These are phyloP conservation scores for Tetrapisispora pingtungensis DNA, from an alignment of 805 yeast genomes.

Conservation along the genomic window DNA sequence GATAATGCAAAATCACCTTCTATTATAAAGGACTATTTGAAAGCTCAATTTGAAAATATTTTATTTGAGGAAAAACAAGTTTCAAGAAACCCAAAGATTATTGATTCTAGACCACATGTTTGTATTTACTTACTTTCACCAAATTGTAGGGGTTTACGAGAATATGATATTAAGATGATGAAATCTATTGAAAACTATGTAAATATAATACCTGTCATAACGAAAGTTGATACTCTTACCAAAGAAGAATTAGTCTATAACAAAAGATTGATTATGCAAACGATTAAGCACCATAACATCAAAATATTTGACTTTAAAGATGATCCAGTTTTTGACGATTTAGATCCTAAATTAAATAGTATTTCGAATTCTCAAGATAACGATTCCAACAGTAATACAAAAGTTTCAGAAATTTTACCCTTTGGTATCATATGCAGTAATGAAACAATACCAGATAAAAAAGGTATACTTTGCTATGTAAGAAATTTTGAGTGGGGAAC, in stretches of 20 bases:
- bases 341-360: slow-evolving; percentile 14
- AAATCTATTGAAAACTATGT: slow-evolving; percentile 57
- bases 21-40: slow-evolving; percentile 50
- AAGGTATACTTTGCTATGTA: slow-evolving; percentile 31
- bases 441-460: slow-evolving; percentile 13
- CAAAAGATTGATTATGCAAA: slow-evolving; percentile 43
- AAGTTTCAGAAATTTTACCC: slow-evolving; percentile 38
- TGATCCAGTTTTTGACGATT: slow-evolving; percentile 32
- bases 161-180: slow-evolving; percentile 58
- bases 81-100: slow-evolving; percentile 56
- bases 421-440: slow-evolving; percentile 60
- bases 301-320: slow-evolving; percentile 65
- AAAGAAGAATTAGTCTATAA: slow-evolving; percentile 48
- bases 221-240: slow-evolving; percentile 73
- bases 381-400: not conserved
- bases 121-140: slow-evolving; percentile 67
- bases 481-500: slow-evolving; percentile 62
- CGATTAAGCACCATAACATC: slow-evolving; percentile 42
- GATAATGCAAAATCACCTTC: slow-evolving; percentile 45
- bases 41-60: slow-evolving; percentile 60
- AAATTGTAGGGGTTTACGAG: slow-evolving; percentile 37
- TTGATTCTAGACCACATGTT: slow-evolving; percentile 69
- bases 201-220: slow-evolving; percentile 74
- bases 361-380: not conserved
- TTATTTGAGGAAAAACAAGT: slow-evolving; percentile 69